Percentiles rank a stretch among this genome's conserved stretches.
Conservation (phyloP, 2,329 filamentous ascomycete genomes). For the Neurospora sp. region DNA sequence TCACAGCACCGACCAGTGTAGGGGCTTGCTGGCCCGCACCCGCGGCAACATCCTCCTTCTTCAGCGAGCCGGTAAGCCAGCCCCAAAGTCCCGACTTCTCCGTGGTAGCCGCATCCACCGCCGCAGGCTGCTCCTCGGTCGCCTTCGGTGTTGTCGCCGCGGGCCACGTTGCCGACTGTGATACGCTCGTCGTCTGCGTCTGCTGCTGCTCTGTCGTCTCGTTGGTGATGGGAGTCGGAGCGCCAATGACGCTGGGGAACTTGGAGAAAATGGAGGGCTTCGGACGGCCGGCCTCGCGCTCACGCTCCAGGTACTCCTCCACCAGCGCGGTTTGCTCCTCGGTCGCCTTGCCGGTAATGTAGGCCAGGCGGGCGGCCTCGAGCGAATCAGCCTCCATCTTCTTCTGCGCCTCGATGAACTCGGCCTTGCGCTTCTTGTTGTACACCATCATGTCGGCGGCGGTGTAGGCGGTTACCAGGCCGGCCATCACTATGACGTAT, state of each 20-base stretch:
- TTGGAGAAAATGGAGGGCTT: constrained; percentile 28
- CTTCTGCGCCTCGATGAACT: constrained; percentile 48
- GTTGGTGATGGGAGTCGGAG: constrained; percentile 26
- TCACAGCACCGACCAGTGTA: constrained; percentile 23
- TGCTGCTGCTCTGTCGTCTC: constrained; percentile 3
- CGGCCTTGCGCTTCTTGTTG: constrained; percentile 49
- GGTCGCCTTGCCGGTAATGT: constrained; percentile 48
- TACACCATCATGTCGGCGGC: constrained; percentile 52
- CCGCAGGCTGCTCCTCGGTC: constrained; percentile 4
- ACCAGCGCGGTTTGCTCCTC: constrained; percentile 47
- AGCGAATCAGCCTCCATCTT: constrained; percentile 45
- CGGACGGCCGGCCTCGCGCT: constrained; percentile 25
- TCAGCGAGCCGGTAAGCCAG: constrained; percentile 31
- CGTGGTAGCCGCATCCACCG: neutral
- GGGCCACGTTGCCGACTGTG: constrained; percentile 1
- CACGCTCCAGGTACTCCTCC: constrained; percentile 44
- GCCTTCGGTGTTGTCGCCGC: neutral
- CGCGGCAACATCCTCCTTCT: constrained; percentile 21
- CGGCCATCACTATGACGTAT: constrained; percentile 37
- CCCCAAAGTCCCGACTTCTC: constrained; percentile 18
- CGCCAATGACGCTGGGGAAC: constrained; percentile 41
- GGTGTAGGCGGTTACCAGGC: constrained; percentile 48
- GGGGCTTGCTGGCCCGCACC: constrained; percentile 19
- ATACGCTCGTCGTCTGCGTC: neutral
- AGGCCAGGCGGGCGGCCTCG: constrained; percentile 47